These are phyloP conservation scores for Trypanosoma scelopori DNA, from an alignment of 208 protist species.

Conservation along the genomic window DNA sequence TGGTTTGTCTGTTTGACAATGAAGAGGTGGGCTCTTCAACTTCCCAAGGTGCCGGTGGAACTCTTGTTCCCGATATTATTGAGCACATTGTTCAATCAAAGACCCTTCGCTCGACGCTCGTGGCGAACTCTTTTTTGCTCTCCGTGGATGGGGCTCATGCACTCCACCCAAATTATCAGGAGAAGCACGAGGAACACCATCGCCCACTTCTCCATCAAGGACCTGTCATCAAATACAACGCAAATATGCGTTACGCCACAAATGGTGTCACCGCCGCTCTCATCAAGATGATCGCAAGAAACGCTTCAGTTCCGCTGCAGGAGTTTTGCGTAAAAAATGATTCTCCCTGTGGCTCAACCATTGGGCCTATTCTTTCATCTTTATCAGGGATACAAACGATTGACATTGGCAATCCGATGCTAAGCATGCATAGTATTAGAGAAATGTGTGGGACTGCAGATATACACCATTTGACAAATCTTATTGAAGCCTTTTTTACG, in stretches of 20 bases:
- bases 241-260: slow-evolving; percentile 96
- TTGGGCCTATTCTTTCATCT: slow-evolving; percentile 95
- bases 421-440: slow-evolving; percentile 97
- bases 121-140: slow-evolving; percentile 92
- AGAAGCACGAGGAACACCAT: slow-evolving; percentile 93
- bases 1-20: slow-evolving; percentile 91
- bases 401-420: slow-evolving; percentile 96
- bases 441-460: slow-evolving; percentile 95
- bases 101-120: slow-evolving; percentile 49
- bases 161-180: slow-evolving; percentile 95
- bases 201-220: slow-evolving; percentile 90
- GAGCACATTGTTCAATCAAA: slow-evolving; percentile 49
- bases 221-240: slow-evolving; percentile 96
- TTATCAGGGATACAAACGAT: slow-evolving; percentile 93
- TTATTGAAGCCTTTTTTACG: slow-evolving; percentile 88
- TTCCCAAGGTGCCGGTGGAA: slow-evolving; percentile 72
- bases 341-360: slow-evolving; percentile 95
- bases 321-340: slow-evolving; percentile 97
- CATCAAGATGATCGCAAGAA: slow-evolving; percentile 79
- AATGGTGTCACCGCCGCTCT: slow-evolving; percentile 84
- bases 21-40: slow-evolving; percentile 89
- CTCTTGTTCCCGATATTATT: slow-evolving; percentile 77
- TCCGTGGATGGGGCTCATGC: slow-evolving; percentile 97
- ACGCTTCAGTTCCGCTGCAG: slow-evolving; percentile 69
- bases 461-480: slow-evolving; percentile 75